phyloP scores from a whole-genome alignment of 257 asterid genomes.

The Cinchona pubescens region DNA sequence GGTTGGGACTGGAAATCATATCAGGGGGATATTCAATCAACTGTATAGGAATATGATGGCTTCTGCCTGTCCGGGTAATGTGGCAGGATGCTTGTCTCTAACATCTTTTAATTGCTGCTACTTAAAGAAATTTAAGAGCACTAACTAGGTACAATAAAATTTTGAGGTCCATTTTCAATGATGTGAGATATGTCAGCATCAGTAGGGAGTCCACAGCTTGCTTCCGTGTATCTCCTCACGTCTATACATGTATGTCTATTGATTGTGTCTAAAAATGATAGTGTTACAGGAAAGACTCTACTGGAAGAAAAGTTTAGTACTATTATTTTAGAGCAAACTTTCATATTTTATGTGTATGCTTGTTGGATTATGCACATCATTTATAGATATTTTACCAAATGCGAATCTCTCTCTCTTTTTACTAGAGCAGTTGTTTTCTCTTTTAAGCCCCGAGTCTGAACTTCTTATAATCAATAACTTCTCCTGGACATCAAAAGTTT shows the following conservation, averaged over 20 bases:
- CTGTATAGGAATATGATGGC: constrained; percentile 12
- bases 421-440: not conserved
- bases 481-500: not conserved
- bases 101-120: not conserved
- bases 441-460: not conserved
- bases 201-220: constrained; percentile 17
- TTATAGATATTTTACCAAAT: not conserved
- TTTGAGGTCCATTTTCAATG: constrained; percentile 3
- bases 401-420: not conserved
- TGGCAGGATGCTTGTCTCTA: not conserved
- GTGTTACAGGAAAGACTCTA: constrained; percentile 22
- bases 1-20: not conserved
- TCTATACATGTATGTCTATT: constrained; percentile 17
- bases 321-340: not conserved
- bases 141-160: not conserved
- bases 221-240: constrained; percentile 19
- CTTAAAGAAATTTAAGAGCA: constrained; percentile 10
- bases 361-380: not conserved
- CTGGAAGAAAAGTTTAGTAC: constrained; percentile 13
- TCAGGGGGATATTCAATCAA: constrained; percentile 18
- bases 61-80: constrained; percentile 5
- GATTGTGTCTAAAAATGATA: constrained; percentile 14
- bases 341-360: not conserved
- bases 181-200: constrained; percentile 21
- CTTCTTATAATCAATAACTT: not conserved